Conservation (phyloP, 306 rosid species). For the Lablab purpureus region DNA sequence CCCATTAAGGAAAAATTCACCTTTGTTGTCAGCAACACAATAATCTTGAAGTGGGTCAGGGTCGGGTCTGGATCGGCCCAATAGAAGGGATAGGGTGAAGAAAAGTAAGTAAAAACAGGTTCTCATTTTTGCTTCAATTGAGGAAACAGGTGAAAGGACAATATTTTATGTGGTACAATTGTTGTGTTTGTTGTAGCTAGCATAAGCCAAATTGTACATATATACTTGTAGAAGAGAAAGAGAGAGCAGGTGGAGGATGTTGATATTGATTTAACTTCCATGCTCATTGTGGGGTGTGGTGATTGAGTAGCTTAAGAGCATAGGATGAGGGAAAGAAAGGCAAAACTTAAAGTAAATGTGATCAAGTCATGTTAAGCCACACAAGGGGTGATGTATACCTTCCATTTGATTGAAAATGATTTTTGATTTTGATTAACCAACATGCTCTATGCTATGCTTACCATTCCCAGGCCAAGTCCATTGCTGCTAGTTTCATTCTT, state of each 20-base stretch:
- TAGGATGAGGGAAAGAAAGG: slow-evolving; percentile 57
- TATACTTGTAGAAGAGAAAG: not conserved
- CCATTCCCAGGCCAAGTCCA: not conserved
- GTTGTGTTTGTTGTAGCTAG: slow-evolving; percentile 15
- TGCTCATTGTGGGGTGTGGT: slow-evolving; percentile 41
- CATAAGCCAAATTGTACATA: not conserved
- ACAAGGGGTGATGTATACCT: slow-evolving; percentile 40
- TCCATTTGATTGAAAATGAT: slow-evolving; percentile 45
- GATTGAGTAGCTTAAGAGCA: slow-evolving; percentile 85
- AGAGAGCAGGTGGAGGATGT: slow-evolving; percentile 41
- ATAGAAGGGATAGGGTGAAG: slow-evolving; percentile 35
- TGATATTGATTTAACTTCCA: slow-evolving; percentile 36
- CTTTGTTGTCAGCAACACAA: slow-evolving; percentile 66
- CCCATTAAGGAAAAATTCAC: slow-evolving; percentile 54
- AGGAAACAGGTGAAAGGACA: slow-evolving; percentile 1
- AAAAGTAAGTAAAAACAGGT: slow-evolving; percentile 42
- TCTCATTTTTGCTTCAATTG: slow-evolving; percentile 46
- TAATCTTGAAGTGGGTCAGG: slow-evolving; percentile 77
- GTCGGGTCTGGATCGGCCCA: slow-evolving; percentile 56
- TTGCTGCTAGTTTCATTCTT: not conserved
- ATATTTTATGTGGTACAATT: not conserved
- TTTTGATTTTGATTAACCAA: not conserved
- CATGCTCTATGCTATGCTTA: not conserved
- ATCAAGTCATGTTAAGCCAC: slow-evolving; percentile 47
- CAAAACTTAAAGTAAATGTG: slow-evolving; percentile 48